Conservation (phyloP, 2,329 filamentous ascomycete genomes). For the Colletotrichum simmondsii region DNA sequence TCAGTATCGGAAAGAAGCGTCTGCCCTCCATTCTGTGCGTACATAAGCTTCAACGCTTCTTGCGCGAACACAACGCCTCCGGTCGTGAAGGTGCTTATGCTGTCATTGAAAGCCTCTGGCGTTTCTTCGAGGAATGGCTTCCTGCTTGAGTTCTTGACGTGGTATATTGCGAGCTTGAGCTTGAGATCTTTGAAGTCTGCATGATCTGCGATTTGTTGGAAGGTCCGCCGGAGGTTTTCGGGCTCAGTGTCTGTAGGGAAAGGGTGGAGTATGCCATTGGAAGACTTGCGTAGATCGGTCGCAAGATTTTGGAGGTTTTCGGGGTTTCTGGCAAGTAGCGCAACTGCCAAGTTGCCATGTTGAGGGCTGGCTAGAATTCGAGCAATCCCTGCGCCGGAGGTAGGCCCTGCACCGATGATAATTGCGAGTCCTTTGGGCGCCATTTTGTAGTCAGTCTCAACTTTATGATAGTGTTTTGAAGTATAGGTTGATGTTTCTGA, state of each 20-base stretch:
- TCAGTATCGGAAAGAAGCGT: constrained; percentile 53
- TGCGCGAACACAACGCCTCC: constrained; percentile 67
- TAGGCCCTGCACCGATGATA: constrained; percentile 60
- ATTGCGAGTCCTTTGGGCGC: constrained; percentile 60
- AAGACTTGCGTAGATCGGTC: constrained; percentile 51
- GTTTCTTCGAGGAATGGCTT: constrained; percentile 67
- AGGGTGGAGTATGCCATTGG: constrained; percentile 58
- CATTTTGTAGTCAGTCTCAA: constrained; percentile 43
- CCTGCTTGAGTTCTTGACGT: constrained; percentile 64
- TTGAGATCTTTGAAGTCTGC: constrained; percentile 59
- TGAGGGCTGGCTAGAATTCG: constrained; percentile 60
- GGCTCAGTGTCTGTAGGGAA: constrained; percentile 63
- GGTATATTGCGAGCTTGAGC: constrained; percentile 63
- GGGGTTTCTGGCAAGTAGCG: constrained; percentile 60
- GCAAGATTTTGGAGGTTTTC: constrained; percentile 56
- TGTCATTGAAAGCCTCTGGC: constrained; percentile 57
- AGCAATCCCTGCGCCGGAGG: constrained; percentile 66
- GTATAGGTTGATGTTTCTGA: background rate
- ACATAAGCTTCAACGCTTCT: constrained; percentile 60
- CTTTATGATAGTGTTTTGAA: background rate
- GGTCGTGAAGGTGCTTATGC: constrained; percentile 62
- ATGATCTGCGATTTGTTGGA: constrained; percentile 59
- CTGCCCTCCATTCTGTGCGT: constrained; percentile 60
- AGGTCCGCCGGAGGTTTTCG: constrained; percentile 57
- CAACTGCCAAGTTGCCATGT: constrained; percentile 66